These are phyloP conservation scores for Solanum lignicaule DNA, from an alignment of 257 asterid species.

Conservation along the genomic window DNA sequence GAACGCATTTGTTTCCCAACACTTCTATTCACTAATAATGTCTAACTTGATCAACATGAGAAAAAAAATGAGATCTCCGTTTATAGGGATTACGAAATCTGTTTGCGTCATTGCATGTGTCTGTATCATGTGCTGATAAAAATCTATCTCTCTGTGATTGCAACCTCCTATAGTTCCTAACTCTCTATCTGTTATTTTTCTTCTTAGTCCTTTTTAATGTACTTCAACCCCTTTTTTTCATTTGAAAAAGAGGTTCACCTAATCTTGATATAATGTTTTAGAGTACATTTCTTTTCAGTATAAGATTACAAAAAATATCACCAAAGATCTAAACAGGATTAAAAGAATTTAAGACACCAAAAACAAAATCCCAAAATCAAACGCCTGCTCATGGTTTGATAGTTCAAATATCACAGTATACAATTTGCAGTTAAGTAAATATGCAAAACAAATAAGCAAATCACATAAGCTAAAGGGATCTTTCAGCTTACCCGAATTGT, in stretches of 20 bases:
- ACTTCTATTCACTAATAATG: not conserved
- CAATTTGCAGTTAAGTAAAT: not conserved
- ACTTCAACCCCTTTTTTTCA: not conserved
- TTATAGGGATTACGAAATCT: not conserved
- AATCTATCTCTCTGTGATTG: not conserved
- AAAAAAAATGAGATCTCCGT: not conserved
- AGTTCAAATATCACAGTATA: not conserved
- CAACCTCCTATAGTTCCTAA: not conserved
- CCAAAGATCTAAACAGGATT: not conserved
- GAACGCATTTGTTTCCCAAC: not conserved
- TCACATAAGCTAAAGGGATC: not conserved
- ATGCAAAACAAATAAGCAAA: not conserved
- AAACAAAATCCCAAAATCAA: not conserved
- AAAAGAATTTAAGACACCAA: not conserved
- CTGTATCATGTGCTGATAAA: not conserved
- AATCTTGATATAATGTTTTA: not conserved
- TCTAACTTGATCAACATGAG: not conserved
- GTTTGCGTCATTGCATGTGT: not conserved
- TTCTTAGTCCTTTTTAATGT: not conserved
- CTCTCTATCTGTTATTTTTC: not conserved
- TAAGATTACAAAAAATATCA: not conserved
- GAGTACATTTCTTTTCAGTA: not conserved
- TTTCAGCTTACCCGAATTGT: slow-evolving; percentile 36
- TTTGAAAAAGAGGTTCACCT: not conserved
- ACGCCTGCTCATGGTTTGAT: not conserved